Evolutionary conservation across 192 early-diverging fungal species (phyloP).

Genomic region (Backusella mclennaniae): DNA sequence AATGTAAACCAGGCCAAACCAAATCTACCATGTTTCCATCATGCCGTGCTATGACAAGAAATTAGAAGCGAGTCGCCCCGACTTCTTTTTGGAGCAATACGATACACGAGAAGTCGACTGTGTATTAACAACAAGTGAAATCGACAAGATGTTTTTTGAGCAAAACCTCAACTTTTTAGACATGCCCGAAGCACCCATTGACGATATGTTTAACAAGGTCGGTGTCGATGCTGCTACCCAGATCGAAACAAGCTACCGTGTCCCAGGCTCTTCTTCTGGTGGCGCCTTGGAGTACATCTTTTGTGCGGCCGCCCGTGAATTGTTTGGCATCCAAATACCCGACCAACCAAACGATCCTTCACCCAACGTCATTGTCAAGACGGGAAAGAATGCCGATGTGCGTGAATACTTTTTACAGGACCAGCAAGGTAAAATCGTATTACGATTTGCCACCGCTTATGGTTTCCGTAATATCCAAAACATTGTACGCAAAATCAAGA

Average conservation of each 20-base stretch:
- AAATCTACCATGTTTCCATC: slow-evolving; percentile 89
- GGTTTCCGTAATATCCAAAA: slow-evolving; percentile 99
- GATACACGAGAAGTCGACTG: slow-evolving; percentile 93
- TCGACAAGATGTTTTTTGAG: slow-evolving; percentile 84
- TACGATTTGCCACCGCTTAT: slow-evolving; percentile 87
- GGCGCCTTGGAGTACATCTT: slow-evolving; percentile 90
- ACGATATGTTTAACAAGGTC: slow-evolving; percentile 50
- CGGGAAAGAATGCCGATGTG: slow-evolving; percentile 82
- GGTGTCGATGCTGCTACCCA: slow-evolving; percentile 13
- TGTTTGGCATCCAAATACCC: slow-evolving; percentile 70
- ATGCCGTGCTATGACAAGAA: slow-evolving; percentile 99
- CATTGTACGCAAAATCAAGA: slow-evolving; percentile 93
- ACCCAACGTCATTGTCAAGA: slow-evolving; percentile 56
- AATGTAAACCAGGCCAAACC: slow-evolving; percentile 48
- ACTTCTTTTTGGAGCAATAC: slow-evolving; percentile 85
- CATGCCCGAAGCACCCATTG: slow-evolving; percentile 54
- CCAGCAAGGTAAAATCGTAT: slow-evolving; percentile 46
- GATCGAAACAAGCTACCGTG: slow-evolving; percentile 39
- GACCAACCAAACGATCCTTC: slow-evolving; percentile 44
- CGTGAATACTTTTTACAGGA: slow-evolving; percentile 61
- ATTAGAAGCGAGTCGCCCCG: slow-evolving; percentile 90
- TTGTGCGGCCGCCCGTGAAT: slow-evolving; percentile 71
- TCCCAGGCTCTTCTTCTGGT: slow-evolving; percentile 84
- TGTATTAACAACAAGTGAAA: slow-evolving; percentile 92
- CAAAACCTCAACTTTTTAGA: slow-evolving; percentile 47